Conservation (phyloP, 345 rosid genomes). For the Eucalyptus microcorys region DNA sequence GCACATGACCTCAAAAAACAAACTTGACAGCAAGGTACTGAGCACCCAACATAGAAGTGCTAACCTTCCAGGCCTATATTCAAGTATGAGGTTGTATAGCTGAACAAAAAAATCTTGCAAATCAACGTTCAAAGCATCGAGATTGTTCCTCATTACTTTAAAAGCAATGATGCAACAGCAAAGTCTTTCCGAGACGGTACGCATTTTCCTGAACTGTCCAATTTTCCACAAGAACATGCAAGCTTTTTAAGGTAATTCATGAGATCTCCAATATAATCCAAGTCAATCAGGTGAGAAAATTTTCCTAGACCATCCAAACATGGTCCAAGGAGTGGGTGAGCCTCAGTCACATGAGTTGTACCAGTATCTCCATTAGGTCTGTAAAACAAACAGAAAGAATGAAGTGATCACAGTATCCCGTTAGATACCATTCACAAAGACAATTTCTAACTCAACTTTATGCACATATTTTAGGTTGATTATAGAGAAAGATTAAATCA, state of each 20-base stretch:
- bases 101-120: constrained; percentile 85
- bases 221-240: constrained; percentile 39
- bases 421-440: neutral
- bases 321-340: constrained; percentile 69
- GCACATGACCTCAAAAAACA: neutral
- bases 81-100: constrained; percentile 79
- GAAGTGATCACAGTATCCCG: neutral
- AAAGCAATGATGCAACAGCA: constrained; percentile 90
- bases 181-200: constrained; percentile 63
- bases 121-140: constrained; percentile 92
- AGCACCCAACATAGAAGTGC: neutral
- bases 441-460: neutral
- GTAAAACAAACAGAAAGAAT: neutral
- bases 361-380: constrained; percentile 18
- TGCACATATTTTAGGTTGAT: neutral
- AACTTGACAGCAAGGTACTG: neutral
- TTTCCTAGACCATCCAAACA: constrained; percentile 82
- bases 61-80: constrained; percentile 95
- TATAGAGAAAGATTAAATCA: neutral
- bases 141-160: constrained; percentile 91
- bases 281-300: constrained; percentile 74
- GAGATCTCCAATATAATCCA: constrained; percentile 85
- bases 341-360: constrained; percentile 18
- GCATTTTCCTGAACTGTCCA: constrained; percentile 21
- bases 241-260: constrained; percentile 82